These are phyloP conservation scores for Pelagophyceae sp. DNA, from an alignment of 352 stramenopile genomes.

Conservation along the genomic window DNA sequence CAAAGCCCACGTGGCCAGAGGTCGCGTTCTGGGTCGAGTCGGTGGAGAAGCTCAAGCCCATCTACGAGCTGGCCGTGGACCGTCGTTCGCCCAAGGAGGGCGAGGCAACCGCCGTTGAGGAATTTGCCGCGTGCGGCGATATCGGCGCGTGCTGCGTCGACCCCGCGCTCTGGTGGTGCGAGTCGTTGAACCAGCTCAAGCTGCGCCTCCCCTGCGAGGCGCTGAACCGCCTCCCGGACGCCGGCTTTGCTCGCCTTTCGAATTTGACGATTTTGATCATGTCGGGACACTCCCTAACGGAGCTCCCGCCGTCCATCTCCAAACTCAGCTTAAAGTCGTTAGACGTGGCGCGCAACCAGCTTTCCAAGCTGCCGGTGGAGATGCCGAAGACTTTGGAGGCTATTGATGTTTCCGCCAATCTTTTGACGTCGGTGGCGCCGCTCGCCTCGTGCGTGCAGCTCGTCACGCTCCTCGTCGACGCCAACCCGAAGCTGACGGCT, in stretches of 20 bases:
- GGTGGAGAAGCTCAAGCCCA: slow-evolving; percentile 19
- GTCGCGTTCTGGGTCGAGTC: slow-evolving; percentile 27
- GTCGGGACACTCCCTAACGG: slow-evolving; percentile 18
- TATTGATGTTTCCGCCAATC: neutral
- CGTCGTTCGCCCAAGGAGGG: neutral
- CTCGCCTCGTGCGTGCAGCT: neutral
- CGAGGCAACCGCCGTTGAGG: neutral
- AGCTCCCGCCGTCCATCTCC: neutral
- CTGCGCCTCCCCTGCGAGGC: slow-evolving; percentile 10
- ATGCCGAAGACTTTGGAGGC: slow-evolving; percentile 9
- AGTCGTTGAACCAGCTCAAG: slow-evolving; percentile 23
- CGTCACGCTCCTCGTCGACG: slow-evolving; percentile 3
- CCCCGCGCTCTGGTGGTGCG: slow-evolving; percentile 27
- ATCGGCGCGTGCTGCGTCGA: slow-evolving; percentile 16
- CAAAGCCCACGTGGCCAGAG: slow-evolving; percentile 27
- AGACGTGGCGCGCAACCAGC: neutral
- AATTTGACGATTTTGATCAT: slow-evolving; percentile 29
- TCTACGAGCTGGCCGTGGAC: slow-evolving; percentile 25
- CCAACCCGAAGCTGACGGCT: neutral
- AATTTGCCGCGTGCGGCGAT: neutral
- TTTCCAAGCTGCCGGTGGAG: neutral
- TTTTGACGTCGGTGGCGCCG: neutral
- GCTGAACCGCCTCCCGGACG: slow-evolving; percentile 6
- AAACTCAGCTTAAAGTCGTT: neutral
- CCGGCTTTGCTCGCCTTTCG: slow-evolving; percentile 17